These are phyloP conservation scores for Dendrobium nobile DNA, from an alignment of 106 monocot genomes.

Conservation along the genomic window DNA sequence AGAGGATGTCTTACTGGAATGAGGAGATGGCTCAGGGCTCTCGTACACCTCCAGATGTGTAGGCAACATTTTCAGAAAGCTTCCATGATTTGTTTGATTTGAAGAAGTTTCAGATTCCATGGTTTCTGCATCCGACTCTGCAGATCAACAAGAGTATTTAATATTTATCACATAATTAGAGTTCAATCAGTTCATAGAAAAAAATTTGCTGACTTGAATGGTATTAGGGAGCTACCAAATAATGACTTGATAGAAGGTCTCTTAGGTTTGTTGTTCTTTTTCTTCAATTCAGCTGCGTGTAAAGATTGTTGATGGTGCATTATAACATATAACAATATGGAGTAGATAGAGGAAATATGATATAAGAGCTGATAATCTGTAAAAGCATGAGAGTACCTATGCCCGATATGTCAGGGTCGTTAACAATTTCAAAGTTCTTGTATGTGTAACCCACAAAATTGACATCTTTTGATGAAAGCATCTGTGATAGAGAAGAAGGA, in stretches of 20 bases:
- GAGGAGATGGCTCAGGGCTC: conserved; percentile 55
- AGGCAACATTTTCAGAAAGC: conserved; percentile 77
- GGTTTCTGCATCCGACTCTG: neutral
- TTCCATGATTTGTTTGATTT: conserved; percentile 62
- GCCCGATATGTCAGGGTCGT: conserved; percentile 36
- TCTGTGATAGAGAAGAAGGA: conserved; percentile 19
- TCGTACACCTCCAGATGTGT: conserved; percentile 66
- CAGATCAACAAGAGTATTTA: neutral
- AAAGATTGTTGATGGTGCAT: neutral
- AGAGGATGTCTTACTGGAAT: conserved; percentile 48
- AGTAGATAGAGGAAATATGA: neutral
- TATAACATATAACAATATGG: neutral
- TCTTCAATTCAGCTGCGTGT: conserved; percentile 47
- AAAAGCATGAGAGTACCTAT: conserved; percentile 22
- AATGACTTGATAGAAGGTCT: conserved; percentile 56
- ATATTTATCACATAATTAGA: neutral
- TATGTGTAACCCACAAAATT: conserved; percentile 64
- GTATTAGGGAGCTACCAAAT: conserved; percentile 30
- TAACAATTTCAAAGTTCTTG: conserved; percentile 57
- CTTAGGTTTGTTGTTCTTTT: conserved; percentile 56
- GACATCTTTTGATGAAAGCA: conserved; percentile 54
- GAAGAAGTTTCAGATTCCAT: conserved; percentile 22
- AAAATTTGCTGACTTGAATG: neutral
- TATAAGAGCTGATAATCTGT: neutral
- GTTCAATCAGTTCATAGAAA: neutral